phyloP scores from a whole-genome alignment of 2,329 filamentous ascomycete genomes.

The Purpureocillium lavendulum region DNA sequence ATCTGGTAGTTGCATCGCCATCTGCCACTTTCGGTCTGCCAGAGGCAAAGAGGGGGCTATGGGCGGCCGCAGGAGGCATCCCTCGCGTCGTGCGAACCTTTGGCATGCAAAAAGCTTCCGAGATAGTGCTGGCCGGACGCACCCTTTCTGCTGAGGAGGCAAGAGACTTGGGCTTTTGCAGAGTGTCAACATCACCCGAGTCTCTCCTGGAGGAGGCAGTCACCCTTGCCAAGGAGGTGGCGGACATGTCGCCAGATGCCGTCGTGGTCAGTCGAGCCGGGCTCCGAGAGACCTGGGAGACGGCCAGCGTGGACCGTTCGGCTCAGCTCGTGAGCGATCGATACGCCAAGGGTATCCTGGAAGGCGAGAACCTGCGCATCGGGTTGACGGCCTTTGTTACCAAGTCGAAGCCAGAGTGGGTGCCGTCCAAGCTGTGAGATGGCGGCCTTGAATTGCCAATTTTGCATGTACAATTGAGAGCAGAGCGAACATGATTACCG shows the following conservation, averaged over 20 bases:
- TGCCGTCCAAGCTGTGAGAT: slow-evolving; percentile 33
- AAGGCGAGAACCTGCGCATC: slow-evolving; percentile 38
- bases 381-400: slow-evolving; percentile 42
- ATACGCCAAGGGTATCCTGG: slow-evolving; percentile 28
- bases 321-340: slow-evolving; percentile 30
- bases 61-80: slow-evolving; percentile 42
- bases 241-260: slow-evolving; percentile 24
- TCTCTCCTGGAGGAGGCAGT: slow-evolving; percentile 26
- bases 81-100: slow-evolving; percentile 38
- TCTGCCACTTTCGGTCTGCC: slow-evolving; percentile 43
- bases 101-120: slow-evolving; percentile 37
- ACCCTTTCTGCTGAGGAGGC: slow-evolving; percentile 33
- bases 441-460: too few species aligned
- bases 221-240: slow-evolving; percentile 23
- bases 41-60: slow-evolving; percentile 46
- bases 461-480: too few species aligned
- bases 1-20: slow-evolving; percentile 44
- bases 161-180: slow-evolving; percentile 13
- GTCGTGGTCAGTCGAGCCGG: slow-evolving; percentile 31
- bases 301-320: slow-evolving; percentile 29
- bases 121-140: slow-evolving; percentile 39
- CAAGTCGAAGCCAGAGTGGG: slow-evolving; percentile 40
- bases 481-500: too few species aligned
- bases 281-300: slow-evolving; percentile 28
- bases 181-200: slow-evolving; percentile 28